phyloP scores from a whole-genome alignment of 352 stramenopile species.

The Phytopythium ostracodes region DNA sequence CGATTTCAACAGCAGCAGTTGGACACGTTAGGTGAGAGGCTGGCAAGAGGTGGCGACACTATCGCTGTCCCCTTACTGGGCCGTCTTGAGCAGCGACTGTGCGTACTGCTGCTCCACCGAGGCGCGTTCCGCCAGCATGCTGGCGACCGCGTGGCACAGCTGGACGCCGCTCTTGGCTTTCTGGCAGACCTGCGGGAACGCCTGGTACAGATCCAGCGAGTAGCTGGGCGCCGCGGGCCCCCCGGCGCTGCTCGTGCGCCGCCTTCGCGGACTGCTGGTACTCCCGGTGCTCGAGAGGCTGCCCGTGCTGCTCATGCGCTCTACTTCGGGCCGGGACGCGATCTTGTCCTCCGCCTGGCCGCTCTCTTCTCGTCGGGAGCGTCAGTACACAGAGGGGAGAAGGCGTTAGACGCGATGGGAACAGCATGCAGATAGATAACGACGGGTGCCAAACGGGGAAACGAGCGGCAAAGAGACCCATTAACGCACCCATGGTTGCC shows the following conservation, averaged over 20 bases:
- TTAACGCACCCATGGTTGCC: constrained; percentile 20
- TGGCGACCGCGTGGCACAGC: constrained; percentile 64
- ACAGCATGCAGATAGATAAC: not conserved
- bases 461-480: not conserved
- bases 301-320: not conserved
- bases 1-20: not conserved
- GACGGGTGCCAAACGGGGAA: no score
- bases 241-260: not conserved
- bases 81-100: constrained; percentile 51
- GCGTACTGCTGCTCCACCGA: constrained; percentile 57
- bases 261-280: not conserved
- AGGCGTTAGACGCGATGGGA: not conserved
- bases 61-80: constrained; percentile 34
- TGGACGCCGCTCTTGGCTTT: constrained; percentile 76
- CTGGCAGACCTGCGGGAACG: constrained; percentile 66
- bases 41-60: no score
- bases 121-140: constrained; percentile 57
- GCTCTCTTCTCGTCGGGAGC: not conserved
- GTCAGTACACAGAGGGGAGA: not conserved
- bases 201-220: constrained; percentile 63
- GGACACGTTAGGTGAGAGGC: not conserved
- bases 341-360: not conserved
- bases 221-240: constrained; percentile 25
- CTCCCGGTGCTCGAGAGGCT: not conserved
- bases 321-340: not conserved